Evolutionary conservation across 202 grass and related monocot genomes (phyloP), one percentile per base, ranked within the genome.

Genomic region (Brachypodium distachyon): DNA sequence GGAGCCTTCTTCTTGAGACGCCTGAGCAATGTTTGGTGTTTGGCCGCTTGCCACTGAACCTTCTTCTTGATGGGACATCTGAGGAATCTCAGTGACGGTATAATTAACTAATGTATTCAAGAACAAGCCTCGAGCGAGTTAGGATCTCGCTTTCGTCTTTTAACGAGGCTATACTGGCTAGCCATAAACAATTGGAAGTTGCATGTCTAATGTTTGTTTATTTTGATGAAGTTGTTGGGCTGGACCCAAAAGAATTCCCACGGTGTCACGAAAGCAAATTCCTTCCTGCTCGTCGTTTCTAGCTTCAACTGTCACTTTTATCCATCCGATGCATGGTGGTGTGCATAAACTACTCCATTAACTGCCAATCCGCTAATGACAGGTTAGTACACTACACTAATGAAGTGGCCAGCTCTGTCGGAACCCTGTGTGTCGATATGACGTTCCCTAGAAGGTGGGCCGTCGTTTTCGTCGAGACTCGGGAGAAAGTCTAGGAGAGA

Each of bases 81-180:
- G 44, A 18, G 47, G 34, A 36, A 70, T 71, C 66, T 50, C 21
- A 14, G 31, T 38, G 21, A 4, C n/a, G 33, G 12, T 6, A n/a
- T n/a, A n/a, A n/a, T n/a, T n/a, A n/a, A n/a, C n/a, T n/a, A 2
- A 47, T 1, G 12, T 5, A n/a, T 36, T 0, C 34, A 73, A 26
- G n/a, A 38, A 49, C 2, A 28, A 39, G 2, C 7, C 23, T 57
- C n/a, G 10, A 3, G 23, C 61, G 48, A 6, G 61, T 16, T 54
- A 42, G 36, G 47, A 52, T 48, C 18, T 83, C 53, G 53, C 81
- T 70, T 61, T 83, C 81, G 21, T 49, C 54, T 77, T 49, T 41
- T 32, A 26, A 27, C 9, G 19, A 77, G 33, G 69, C 18, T 6
- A 43, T 23, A 6, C 16, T 59, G 27, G 3, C 12, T 34, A 17